Base-by-base conservation (phyloP, 441 rosid genomes). In the Corymbia citriodora region DNA sequence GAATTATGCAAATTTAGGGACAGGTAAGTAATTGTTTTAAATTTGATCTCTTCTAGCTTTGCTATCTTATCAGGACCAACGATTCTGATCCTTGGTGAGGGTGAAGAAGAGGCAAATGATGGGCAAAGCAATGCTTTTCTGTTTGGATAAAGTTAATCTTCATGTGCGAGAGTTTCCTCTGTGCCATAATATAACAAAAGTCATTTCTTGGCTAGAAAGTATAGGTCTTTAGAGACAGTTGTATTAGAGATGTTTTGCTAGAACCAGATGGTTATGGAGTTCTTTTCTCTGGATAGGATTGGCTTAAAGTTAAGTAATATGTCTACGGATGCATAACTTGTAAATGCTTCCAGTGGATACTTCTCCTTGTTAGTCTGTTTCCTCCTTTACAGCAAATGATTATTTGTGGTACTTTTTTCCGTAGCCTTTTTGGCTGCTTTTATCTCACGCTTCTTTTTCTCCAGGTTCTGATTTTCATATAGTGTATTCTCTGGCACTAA, bases 1-100 rank as follows among this genome's bases (percentile, higher is more conserved):
- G 85, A 79, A 45, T 79, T 79, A 79, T 79, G n/a, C n/a, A 45
- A 79, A 45, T 87, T 87, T 53, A 55, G 6, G 61, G 89, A 61
- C 86, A 87, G 53, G 55, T 49, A 88, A 87, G 79, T 91, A 87
- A 88, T 49, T 90, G 68, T 61, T 40, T 79, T 79, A 45, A 18
- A 10, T 79, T 90, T 85, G 88, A 89, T 89, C 31, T 87, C 89
- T 86, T 94, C 94, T 94, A 97, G 99, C 90, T 97, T 96, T 89
- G 99, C 99, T 91, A 95, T 98, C 94, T 94, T 97, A 93, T 96
- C 98, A 61, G 99, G 99, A 91, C 99, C 99, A 85, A 97, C 99
- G 49, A 98, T 97, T 93, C 99, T 99, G 85, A 97, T 98, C 90
- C 96, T 98, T 63, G 99, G 99, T 79, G 99, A 98, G 93, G 99